Evolutionary conservation across 768 basidiomycete genomes (phyloP).

Genomic region (Podaxis sp.): DNA sequence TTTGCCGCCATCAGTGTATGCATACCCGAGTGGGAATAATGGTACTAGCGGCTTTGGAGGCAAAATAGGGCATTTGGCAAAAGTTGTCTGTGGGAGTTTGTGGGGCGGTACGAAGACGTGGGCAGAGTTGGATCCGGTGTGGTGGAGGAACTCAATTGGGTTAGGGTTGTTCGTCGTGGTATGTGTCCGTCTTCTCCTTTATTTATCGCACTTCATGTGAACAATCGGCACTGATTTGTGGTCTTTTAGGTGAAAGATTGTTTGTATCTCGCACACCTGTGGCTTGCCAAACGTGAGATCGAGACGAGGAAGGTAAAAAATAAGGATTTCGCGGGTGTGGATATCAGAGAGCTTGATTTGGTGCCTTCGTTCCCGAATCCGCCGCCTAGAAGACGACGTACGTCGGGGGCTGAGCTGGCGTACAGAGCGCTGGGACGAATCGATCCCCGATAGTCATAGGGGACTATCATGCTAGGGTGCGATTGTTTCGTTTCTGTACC

Average conservation of each 20-base stretch:
- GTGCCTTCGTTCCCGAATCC: slow-evolving; percentile 2
- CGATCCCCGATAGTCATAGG: background rate
- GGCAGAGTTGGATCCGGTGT: slow-evolving; percentile 71
- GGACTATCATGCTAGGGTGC: too few relatives aligned
- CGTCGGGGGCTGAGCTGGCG: background rate
- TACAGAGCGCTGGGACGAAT: slow-evolving; percentile 1
- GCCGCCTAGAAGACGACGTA: background rate
- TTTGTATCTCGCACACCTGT: slow-evolving; percentile 64
- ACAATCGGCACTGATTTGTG: background rate
- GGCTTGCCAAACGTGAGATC: slow-evolving; percentile 69
- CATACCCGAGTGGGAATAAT: slow-evolving; percentile 13
- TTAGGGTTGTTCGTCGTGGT: slow-evolving; percentile 69
- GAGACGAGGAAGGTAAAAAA: slow-evolving; percentile 68
- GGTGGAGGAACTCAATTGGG: slow-evolving; percentile 73
- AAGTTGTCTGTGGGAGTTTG: slow-evolving; percentile 44
- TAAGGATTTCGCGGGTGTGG: slow-evolving; percentile 73
- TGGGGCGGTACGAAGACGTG: slow-evolving; percentile 62
- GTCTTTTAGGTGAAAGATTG: slow-evolving; percentile 61
- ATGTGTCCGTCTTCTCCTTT: slow-evolving; percentile 21
- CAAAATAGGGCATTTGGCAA: slow-evolving; percentile 29
- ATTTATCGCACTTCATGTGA: background rate
- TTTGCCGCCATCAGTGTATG: slow-evolving; percentile 18
- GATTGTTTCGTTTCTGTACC: too few relatives aligned
- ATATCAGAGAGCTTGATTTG: slow-evolving; percentile 64
- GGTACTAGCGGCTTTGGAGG: slow-evolving; percentile 11